A percentile compares a stretch with the other conserved stretches of the same genome.
phyloP scores from a whole-genome alignment of 2,329 filamentous ascomycete species.

The Leptodontidium sp. region DNA sequence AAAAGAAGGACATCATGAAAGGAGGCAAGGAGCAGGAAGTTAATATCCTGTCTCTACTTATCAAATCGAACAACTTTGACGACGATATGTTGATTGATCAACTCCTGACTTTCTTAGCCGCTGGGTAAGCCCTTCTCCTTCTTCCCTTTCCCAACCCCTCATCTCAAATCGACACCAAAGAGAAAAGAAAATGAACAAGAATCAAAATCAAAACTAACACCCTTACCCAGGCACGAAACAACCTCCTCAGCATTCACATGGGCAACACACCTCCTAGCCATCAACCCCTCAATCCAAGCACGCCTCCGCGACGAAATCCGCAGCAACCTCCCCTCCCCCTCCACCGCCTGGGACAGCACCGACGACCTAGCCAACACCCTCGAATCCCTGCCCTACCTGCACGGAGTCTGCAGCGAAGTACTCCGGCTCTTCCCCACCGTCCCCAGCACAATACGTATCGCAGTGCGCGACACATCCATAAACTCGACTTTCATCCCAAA shows the following conservation, averaged over 20 bases:
- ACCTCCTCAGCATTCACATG: slow-evolving; percentile 78
- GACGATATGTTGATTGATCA: slow-evolving; percentile 84
- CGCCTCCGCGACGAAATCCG: slow-evolving; percentile 67
- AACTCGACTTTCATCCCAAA: slow-evolving; percentile 64
- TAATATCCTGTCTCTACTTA: slow-evolving; percentile 82
- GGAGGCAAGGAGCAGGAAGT: slow-evolving; percentile 58
- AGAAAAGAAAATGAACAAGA: background rate
- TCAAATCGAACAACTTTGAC: slow-evolving; percentile 76
- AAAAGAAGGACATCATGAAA: slow-evolving; percentile 67
- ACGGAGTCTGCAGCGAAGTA: slow-evolving; percentile 72
- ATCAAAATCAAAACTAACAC: background rate
- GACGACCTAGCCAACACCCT: slow-evolving; percentile 58
- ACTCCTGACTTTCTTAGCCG: slow-evolving; percentile 86
- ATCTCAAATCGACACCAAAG: background rate
- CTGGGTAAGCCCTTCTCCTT: slow-evolving; percentile 55
- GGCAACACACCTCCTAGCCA: slow-evolving; percentile 69
- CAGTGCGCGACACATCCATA: slow-evolving; percentile 64
- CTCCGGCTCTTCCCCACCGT: slow-evolving; percentile 74
- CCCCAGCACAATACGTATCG: slow-evolving; percentile 67
- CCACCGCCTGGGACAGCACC: slow-evolving; percentile 16
- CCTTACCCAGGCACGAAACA: slow-evolving; percentile 70
- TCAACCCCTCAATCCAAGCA: slow-evolving; percentile 63
- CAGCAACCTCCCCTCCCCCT: slow-evolving; percentile 51
- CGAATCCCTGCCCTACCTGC: slow-evolving; percentile 71
- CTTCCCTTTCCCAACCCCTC: background rate